Base-by-base conservation (phyloP, 805 yeast species). In the Jamesozyma jinghongensis region DNA sequence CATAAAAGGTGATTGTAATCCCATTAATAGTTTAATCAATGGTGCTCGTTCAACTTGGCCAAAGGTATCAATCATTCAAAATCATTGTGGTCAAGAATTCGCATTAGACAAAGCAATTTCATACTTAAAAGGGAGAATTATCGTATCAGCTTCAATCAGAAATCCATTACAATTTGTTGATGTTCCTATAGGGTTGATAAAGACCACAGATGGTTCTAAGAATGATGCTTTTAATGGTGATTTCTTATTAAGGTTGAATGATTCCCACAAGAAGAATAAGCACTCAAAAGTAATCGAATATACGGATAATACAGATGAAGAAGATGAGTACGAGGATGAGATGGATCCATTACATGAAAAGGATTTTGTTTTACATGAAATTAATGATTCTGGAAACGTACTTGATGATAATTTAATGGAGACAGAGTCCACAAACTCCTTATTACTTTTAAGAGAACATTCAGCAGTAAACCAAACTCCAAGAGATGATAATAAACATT, bases 11-110 rank as follows among this genome's bases (percentile, higher is more conserved):
- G 40, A 84, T 82, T 51, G 57, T 87, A 29, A n/a, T n/a, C n/a
- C n/a, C n/a, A n/a, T n/a, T n/a, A n/a, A n/a, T n/a, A n/a, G n/a
- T n/a, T n/a, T n/a, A n/a, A 69, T 78, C 33, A 72, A 94, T 48
- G 97, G 97, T 1, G 90, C 94, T 0, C 67, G 82, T 44, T 88
- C 95, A 0, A 80, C 95, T 0, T 90, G 97, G 96, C 94, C 95
- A 0, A 84, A 85, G 53, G 61, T 90, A 5, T 75, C 94, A 1
- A 70, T 87, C 20, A 85, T 88, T 38, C 73, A 80, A 49, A 88
- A 90, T 61, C 95, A 87, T 54, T 85, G 95, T 60, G 78, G 88
- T 0, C 75, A 86, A n/a, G 97, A 88, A 54, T 79, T 88, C 59
- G 82, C 87, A 0, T 65, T 88, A 30, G 97, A 88, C 59, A 73